Conservation (phyloP, 805 yeast genomes). For the Barnettozyma botsteinii region DNA sequence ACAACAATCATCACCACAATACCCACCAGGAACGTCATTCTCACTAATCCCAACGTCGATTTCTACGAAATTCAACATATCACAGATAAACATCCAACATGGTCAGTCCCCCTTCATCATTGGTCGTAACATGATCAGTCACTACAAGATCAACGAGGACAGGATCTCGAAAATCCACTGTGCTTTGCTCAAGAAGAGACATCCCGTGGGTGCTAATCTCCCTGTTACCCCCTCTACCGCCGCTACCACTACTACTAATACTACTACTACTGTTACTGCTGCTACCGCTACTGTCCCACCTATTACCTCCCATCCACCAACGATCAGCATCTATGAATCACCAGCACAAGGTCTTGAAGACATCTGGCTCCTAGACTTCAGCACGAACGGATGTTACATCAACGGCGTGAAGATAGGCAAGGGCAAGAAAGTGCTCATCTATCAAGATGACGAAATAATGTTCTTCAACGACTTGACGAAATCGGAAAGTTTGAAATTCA, state of each 20-base stretch:
- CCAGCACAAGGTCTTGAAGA: constrained; percentile 72
- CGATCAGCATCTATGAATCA: constrained; percentile 49
- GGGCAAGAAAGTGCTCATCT: constrained; percentile 55
- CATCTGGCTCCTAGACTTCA: constrained; percentile 73
- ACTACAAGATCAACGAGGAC: constrained; percentile 59
- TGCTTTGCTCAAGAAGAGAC: constrained; percentile 55
- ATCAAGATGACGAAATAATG: constrained; percentile 59
- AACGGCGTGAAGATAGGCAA: constrained; percentile 55
- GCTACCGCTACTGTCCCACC: too few relatives aligned
- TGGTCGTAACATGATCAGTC: constrained; percentile 65
- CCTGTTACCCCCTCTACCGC: too few relatives aligned
- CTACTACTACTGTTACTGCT: too few relatives aligned
- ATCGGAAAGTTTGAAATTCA: constrained; percentile 48
- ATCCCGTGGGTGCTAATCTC: constrained; percentile 43
- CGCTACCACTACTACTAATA: too few relatives aligned
- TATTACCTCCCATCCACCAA: background rate
- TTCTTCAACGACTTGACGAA: constrained; percentile 57
- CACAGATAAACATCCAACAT: constrained; percentile 52
- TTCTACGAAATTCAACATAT: constrained; percentile 40
- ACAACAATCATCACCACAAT: constrained; percentile 9
- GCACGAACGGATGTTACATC: constrained; percentile 75
- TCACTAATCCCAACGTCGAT: constrained; percentile 47
- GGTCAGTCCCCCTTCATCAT: constrained; percentile 62
- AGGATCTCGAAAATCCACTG: constrained; percentile 86
- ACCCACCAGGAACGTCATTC: constrained; percentile 58